phyloP scores from a whole-genome alignment of 306 rosid species.

The Cucurbita moschata region DNA sequence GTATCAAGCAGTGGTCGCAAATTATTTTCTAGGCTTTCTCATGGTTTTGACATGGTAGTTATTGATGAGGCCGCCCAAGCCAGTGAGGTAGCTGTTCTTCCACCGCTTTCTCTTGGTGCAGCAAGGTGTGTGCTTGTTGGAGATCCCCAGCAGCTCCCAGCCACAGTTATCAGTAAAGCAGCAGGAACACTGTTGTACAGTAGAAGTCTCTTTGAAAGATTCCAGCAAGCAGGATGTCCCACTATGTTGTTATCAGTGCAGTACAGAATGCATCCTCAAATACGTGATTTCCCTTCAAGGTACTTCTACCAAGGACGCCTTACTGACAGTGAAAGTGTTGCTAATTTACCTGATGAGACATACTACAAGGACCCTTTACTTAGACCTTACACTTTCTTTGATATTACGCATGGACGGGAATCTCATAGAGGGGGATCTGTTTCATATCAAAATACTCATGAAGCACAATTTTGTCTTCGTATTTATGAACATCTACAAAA shows the following conservation, averaged over 20 bases:
- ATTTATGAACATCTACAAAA: conserved; percentile 82
- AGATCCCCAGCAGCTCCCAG: conserved; percentile 99
- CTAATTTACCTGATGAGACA: conserved; percentile 61
- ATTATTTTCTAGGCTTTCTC: conserved; percentile 90
- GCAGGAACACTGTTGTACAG: conserved; percentile 95
- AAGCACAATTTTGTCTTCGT: conserved; percentile 88
- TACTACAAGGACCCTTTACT: conserved; percentile 79
- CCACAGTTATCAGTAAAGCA: conserved; percentile 98
- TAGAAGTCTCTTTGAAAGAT: conserved; percentile 93
- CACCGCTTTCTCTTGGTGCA: conserved; percentile 95
- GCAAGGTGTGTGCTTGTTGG: conserved; percentile 98
- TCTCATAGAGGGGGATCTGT: conserved; percentile 97
- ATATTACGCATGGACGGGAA: conserved; percentile 86
- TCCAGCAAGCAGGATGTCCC: conserved; percentile 92
- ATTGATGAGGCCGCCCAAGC: conserved; percentile 99
- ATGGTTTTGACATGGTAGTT: conserved; percentile 99
- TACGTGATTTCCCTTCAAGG: conserved; percentile 92
- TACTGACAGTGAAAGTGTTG: conserved; percentile 75
- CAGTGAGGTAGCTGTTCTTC: conserved; percentile 89
- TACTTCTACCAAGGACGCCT: conserved; percentile 95
- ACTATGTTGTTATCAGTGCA: conserved; percentile 93
- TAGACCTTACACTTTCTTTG: conserved; percentile 76
- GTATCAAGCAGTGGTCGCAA: conserved; percentile 98
- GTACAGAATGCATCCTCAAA: conserved; percentile 95
- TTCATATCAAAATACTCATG: conserved; percentile 76